Base-by-base conservation (phyloP, 2,329 filamentous ascomycete genomes). In the Emergomyces orientalis region DNA sequence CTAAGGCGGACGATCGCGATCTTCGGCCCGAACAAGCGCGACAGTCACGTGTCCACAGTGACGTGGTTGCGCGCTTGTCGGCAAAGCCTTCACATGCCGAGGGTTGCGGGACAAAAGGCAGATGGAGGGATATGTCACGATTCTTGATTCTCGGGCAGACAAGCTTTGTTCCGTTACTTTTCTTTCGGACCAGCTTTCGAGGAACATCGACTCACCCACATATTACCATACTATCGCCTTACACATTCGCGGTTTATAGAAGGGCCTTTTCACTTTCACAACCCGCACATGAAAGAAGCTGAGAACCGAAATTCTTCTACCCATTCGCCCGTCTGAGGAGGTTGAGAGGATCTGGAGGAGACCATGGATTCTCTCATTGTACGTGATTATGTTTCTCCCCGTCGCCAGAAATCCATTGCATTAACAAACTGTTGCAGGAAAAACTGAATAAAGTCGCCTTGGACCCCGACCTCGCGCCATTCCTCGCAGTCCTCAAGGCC, bases 401-500 rank as follows among this genome's bases (percentile, higher is more conserved):
- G n/a, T 32, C 43, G 9, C 22, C 41, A n/a, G 2, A 8, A 34
- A 8, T 5, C 14, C 17, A 45, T 59, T 27, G 25, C 39, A 17
- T 56, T 63, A 54, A 63, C 59, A 39, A 13, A 1, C 8, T 4
- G 3, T 27, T 17, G 52, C 71, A 93, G 89, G 80, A 82, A 69
- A 81, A 83, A 65, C 78, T 92, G 69, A 91, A 96, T 79, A 83
- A 84, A 69, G 82, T 96, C 63, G 81, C 92, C 68, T 84, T 94
- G 65, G 86, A 97, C 74, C 91, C 92, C 6, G 83, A 86, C 68
- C 90, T 96, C 78, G 90, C 94, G 71, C 90, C 94, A 71, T 75
- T 91, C 62, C 84, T 99, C 65, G 86, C 90, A 63, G 82, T 99
- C 68, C 75, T 96, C 75, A 99, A 99, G 83, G 91, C 87, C 71